A percentile compares a stretch with the other conserved stretches of the same genome.
phyloP scores from a whole-genome alignment of 306 rosid genomes.

The Inga oerstediana region DNA sequence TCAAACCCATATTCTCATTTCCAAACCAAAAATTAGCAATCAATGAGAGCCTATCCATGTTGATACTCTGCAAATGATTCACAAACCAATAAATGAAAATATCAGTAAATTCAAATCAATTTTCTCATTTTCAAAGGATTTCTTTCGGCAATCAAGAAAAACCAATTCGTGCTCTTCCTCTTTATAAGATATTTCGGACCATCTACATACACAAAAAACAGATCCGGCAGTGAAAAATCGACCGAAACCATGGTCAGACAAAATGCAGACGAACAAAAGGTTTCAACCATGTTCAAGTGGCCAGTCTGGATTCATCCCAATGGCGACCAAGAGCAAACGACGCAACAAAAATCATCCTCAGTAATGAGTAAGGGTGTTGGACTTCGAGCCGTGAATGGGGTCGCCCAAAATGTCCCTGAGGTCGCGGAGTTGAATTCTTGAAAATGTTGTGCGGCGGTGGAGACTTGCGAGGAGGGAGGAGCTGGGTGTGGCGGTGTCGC shows the following conservation, averaged over 20 bases:
- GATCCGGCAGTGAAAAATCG: conserved; percentile 26
- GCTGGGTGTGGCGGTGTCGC: too few species aligned
- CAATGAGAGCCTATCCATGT: neutral
- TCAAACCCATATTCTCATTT: neutral
- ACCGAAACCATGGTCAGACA: conserved; percentile 23
- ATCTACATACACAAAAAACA: neutral
- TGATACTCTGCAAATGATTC: neutral
- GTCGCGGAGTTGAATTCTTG: too few species aligned
- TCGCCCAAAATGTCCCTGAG: too few species aligned
- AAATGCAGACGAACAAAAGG: conserved; percentile 14
- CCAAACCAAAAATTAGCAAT: neutral
- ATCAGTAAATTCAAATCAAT: neutral
- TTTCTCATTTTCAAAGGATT: neutral
- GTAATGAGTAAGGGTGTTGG: too few species aligned
- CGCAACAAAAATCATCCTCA: too few species aligned
- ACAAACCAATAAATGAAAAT: neutral
- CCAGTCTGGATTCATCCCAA: too few species aligned
- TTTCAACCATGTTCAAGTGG: conserved; percentile 17
- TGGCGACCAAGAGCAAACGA: too few species aligned
- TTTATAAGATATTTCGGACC: neutral
- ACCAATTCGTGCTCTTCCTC: neutral
- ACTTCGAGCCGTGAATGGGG: too few species aligned
- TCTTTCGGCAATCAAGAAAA: neutral
- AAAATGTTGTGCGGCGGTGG: too few species aligned
- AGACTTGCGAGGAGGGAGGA: too few species aligned